Percentiles rank a stretch among this genome's conserved stretches.
These are phyloP conservation scores for Hypomontagnella monticulosa DNA, from an alignment of 495 filamentous ascomycete species.

Conservation along the genomic window DNA sequence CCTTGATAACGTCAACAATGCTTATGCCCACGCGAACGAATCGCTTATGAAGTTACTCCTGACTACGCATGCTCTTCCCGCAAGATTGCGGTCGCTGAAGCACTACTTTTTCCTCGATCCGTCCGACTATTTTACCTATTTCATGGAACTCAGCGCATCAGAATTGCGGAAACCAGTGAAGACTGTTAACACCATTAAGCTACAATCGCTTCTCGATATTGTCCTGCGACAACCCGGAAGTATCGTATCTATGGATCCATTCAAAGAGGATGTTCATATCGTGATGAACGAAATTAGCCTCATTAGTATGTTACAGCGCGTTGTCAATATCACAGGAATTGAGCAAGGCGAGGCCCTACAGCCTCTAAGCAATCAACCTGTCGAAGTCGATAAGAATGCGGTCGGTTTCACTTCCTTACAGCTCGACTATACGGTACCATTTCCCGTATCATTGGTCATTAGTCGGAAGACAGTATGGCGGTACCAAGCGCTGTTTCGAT, in stretches of 20 bases:
- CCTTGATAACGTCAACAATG: slow-evolving; percentile 92
- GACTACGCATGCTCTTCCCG: slow-evolving; percentile 89
- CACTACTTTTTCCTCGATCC: slow-evolving; percentile 99
- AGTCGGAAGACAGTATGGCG: slow-evolving; percentile 94
- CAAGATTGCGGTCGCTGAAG: slow-evolving; percentile 86
- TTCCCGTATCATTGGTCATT: slow-evolving; percentile 96
- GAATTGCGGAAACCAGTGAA: slow-evolving; percentile 90
- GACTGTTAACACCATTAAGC: slow-evolving; percentile 86
- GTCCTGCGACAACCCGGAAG: slow-evolving; percentile 95
- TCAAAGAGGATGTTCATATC: slow-evolving; percentile 97
- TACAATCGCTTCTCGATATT: slow-evolving; percentile 93
- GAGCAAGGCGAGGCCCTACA: slow-evolving; percentile 81
- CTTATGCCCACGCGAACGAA: slow-evolving; percentile 94
- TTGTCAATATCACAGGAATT: slow-evolving; percentile 93
- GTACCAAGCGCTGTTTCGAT: slow-evolving; percentile 95
- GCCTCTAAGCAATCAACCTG: slow-evolving; percentile 58
- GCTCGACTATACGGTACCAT: slow-evolving; percentile 92
- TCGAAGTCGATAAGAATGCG: slow-evolving; percentile 85
- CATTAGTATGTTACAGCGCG: slow-evolving; percentile 91
- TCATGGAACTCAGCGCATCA: slow-evolving; percentile 87
- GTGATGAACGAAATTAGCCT: slow-evolving; percentile 94
- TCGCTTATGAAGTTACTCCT: slow-evolving; percentile 91
- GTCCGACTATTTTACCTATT: slow-evolving; percentile 97
- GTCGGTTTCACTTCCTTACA: slow-evolving; percentile 90
- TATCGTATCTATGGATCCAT: slow-evolving; percentile 91